These are phyloP conservation scores for Ophiosphaerella herpotricha DNA, from an alignment of 2,329 filamentous ascomycete species.

Conservation along the genomic window DNA sequence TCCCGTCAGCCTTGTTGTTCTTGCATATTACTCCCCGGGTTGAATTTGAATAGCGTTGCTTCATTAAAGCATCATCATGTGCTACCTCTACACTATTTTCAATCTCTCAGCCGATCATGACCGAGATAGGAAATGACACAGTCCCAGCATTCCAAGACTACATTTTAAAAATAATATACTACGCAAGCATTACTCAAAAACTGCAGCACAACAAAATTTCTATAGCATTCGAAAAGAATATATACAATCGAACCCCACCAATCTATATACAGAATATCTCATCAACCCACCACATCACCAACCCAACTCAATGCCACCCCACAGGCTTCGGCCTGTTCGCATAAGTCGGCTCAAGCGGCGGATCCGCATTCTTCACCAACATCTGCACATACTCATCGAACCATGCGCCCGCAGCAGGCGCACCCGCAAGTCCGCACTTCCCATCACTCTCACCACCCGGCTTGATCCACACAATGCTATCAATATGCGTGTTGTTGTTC, in stretches of 20 bases:
- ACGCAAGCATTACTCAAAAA: too few relatives aligned
- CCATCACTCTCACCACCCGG: slow-evolving; percentile 38
- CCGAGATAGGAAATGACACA: too few relatives aligned
- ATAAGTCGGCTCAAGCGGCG: slow-evolving; percentile 28
- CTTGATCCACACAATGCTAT: slow-evolving; percentile 39
- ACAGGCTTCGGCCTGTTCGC: slow-evolving; percentile 1
- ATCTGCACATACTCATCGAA: slow-evolving; percentile 36
- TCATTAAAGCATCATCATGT: too few relatives aligned
- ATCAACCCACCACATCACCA: background rate
- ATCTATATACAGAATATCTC: background rate
- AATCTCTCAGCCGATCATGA: too few relatives aligned
- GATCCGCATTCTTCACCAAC: slow-evolving; percentile 33
- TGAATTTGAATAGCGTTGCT: too few relatives aligned
- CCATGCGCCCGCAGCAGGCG: slow-evolving; percentile 33
- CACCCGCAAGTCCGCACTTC: slow-evolving; percentile 28
- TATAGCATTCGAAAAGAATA: background rate
- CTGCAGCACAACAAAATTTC: too few relatives aligned
- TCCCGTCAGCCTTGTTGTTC: too few relatives aligned
- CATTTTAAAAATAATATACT: too few relatives aligned
- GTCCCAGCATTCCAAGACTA: too few relatives aligned
- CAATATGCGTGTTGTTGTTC: slow-evolving; percentile 29
- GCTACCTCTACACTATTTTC: too few relatives aligned
- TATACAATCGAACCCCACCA: background rate
- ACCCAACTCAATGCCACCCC: background rate
- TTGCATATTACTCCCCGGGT: too few relatives aligned